Conservation (phyloP, 148 eudicot species). For the Oxyria digyna region DNA sequence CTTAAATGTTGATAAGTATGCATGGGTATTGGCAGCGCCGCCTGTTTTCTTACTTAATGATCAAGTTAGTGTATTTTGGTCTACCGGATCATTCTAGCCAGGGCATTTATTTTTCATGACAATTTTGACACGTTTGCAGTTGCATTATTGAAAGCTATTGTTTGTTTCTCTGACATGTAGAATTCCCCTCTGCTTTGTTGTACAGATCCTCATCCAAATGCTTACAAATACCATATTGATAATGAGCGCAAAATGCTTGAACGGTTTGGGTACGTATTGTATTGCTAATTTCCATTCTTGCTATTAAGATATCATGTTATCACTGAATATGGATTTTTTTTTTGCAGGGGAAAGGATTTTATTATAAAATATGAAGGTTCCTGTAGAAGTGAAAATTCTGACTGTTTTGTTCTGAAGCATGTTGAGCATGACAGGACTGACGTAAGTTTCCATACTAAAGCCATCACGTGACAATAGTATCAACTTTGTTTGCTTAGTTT, state of each 20-base stretch:
- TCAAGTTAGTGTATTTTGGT: not conserved
- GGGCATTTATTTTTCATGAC: not conserved
- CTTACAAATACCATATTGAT: slow-evolving; percentile 56
- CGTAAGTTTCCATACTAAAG: slow-evolving; percentile 25
- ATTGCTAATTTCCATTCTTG: not conserved
- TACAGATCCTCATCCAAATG: slow-evolving; percentile 86
- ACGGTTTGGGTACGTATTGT: slow-evolving; percentile 63
- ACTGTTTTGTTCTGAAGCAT: slow-evolving; percentile 86
- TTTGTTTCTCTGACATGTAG: not conserved
- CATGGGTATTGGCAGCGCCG: not conserved
- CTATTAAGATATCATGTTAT: not conserved
- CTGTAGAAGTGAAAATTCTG: slow-evolving; percentile 47
- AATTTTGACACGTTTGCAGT: not conserved
- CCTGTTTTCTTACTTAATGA: not conserved
- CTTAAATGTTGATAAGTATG: not conserved
- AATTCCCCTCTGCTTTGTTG: slow-evolving; percentile 8
- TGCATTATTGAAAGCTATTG: not conserved
- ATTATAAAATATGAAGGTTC: slow-evolving; percentile 68
- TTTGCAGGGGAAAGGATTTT: slow-evolving; percentile 69
- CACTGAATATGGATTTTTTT: not conserved
- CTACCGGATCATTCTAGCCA: not conserved
- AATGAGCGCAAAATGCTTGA: slow-evolving; percentile 91
- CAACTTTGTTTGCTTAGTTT: slow-evolving; percentile 1
- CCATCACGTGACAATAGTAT: no score
- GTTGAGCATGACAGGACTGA: slow-evolving; percentile 91